Evolutionary conservation across 805 yeast genomes (phyloP).

Genomic region (Pichia ethanolica): DNA sequence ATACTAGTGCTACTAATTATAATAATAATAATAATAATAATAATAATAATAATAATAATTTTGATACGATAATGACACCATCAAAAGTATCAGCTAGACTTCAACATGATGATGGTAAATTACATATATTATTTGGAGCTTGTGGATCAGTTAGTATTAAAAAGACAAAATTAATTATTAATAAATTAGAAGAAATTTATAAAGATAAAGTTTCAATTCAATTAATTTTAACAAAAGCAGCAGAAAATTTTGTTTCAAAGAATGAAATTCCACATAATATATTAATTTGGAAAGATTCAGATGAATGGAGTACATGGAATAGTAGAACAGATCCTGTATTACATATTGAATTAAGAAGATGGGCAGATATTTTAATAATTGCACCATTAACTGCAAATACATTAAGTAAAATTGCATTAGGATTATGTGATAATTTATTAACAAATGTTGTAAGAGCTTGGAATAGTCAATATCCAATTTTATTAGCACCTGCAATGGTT

Average conservation of each 20-base stretch:
- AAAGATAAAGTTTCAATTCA: constrained; percentile 46
- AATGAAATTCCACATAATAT: constrained; percentile 41
- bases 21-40: neutral
- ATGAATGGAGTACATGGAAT: constrained; percentile 51
- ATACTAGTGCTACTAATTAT: too few species aligned
- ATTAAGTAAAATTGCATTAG: constrained; percentile 46
- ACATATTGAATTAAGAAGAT: constrained; percentile 85
- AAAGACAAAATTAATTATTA: constrained; percentile 46
- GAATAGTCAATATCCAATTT: constrained; percentile 51
- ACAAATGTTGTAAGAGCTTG: constrained; percentile 56
- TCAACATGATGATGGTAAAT: constrained; percentile 46
- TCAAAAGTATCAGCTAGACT: constrained; percentile 30
- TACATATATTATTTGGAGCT: constrained; percentile 49
- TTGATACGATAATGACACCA: constrained; percentile 5
- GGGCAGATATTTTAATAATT: constrained; percentile 91
- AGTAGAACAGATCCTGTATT: constrained; percentile 51
- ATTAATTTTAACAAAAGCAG: constrained; percentile 44
- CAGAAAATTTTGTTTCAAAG: constrained; percentile 44
- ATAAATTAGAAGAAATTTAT: constrained; percentile 45
- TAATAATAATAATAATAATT: neutral
- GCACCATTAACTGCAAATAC: constrained; percentile 94
- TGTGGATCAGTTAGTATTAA: constrained; percentile 50
- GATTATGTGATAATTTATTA: constrained; percentile 50
- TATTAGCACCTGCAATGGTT: constrained; percentile 56
- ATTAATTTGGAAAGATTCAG: constrained; percentile 49